Percentiles rank a stretch among this genome's conserved stretches.
Conservation (phyloP, 2,329 filamentous ascomycete species). For the Alternaria brassicicola region DNA sequence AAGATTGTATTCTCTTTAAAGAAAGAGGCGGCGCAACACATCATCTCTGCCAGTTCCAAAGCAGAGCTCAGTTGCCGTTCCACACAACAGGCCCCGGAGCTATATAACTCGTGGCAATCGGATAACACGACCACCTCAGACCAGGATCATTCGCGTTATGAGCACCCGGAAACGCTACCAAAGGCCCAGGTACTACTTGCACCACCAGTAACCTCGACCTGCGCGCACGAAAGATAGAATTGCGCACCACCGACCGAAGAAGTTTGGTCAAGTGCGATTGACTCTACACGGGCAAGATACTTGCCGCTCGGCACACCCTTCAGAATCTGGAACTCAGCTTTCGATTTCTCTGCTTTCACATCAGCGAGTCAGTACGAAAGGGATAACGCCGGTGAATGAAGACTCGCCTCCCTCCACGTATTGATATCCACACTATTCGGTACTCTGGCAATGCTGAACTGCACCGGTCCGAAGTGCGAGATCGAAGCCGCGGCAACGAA, state of each 20-base stretch:
- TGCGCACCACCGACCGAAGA: conserved; percentile 44
- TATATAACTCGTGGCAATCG: conserved; percentile 35
- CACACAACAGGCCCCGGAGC: conserved; percentile 37
- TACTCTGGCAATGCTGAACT: conserved; percentile 63
- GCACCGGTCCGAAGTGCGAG: conserved; percentile 60
- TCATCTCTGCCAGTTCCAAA: background rate
- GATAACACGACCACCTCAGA: conserved; percentile 41
- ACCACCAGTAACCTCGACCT: conserved; percentile 51
- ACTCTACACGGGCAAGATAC: conserved; percentile 55
- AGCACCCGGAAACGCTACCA: conserved; percentile 52
- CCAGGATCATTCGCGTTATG: conserved; percentile 43
- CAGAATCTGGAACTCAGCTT: conserved; percentile 47
- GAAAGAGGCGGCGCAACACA: background rate
- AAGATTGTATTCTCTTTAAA: background rate
- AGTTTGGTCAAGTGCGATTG: conserved; percentile 53
- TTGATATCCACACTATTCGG: conserved; percentile 33
- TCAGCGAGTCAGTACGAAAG: background rate
- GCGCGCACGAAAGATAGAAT: conserved; percentile 55
- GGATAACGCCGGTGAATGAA: background rate
- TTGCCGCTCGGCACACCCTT: conserved; percentile 50
- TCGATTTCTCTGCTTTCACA: conserved; percentile 22
- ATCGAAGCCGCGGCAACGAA: conserved; percentile 54
- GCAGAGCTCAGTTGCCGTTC: conserved; percentile 16
- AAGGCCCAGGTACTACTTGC: conserved; percentile 47
- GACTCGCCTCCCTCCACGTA: conserved; percentile 32